Evolutionary conservation across 225 moss, liverwort and hornwort species (phyloP).

Genomic region (Pseudisothecium myosuroides): DNA sequence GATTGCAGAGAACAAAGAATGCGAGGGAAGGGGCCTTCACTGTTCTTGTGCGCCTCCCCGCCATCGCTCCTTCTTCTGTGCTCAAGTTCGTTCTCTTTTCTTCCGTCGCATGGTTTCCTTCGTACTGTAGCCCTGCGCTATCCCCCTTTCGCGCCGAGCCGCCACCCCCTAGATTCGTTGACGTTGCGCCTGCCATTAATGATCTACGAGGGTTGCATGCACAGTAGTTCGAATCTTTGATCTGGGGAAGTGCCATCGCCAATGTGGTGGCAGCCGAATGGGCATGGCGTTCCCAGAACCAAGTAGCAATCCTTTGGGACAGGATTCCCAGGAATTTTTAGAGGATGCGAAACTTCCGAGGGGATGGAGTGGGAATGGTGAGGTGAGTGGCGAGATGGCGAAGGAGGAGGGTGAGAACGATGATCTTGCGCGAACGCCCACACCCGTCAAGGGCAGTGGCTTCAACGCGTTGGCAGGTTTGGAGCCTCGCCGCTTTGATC

Average conservation of each 20-base stretch:
- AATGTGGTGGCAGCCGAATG: slow-evolving; percentile 15
- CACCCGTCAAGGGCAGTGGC: not conserved
- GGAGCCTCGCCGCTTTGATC: not conserved
- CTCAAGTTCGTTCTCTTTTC: not conserved
- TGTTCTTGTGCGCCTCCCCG: not conserved
- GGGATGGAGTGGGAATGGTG: not conserved
- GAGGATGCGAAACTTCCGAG: not conserved
- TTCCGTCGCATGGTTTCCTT: not conserved
- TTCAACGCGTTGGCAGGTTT: not conserved
- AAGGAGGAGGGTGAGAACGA: not conserved
- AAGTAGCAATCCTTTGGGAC: not conserved
- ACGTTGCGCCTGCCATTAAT: not conserved
- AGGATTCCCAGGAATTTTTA: not conserved
- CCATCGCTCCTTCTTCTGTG: not conserved
- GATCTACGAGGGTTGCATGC: not conserved
- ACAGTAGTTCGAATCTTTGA: not conserved
- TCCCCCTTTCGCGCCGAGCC: not conserved
- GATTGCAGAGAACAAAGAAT: not conserved
- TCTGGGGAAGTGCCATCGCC: not conserved
- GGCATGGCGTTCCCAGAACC: slow-evolving; percentile 14
- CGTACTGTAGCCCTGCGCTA: not conserved
- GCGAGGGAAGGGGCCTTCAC: not conserved
- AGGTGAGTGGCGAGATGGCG: not conserved
- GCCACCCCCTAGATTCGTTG: not conserved
- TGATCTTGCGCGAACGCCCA: not conserved